Base-by-base conservation (phyloP, 306 rosid genomes). In the Vigna hirtella region DNA sequence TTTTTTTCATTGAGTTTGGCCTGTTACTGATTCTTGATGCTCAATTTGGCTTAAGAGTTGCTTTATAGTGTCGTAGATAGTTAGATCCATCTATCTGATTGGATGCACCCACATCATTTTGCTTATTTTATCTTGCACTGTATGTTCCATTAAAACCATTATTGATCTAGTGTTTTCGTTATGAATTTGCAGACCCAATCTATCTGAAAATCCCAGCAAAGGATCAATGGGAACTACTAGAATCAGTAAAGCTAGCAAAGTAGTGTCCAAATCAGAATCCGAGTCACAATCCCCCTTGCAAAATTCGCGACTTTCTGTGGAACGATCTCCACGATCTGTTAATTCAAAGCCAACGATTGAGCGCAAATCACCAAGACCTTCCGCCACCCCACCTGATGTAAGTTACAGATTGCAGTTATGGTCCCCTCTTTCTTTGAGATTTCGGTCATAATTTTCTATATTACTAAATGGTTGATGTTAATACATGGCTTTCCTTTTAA, bases 311-410 rank as follows among this genome's bases (percentile, higher is more conserved):
- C 81, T 79, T 82, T 83, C 98, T 16, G 51, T 89, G 22, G 99
- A 95, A 11, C 91, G 96, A 65, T 91, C 99, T 18, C 98, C 98
- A 5, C 92, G 90, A 75, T 82, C 96, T 56, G 93, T 83, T 50
- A 75, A 74, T 72, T 89, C 95, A 6, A 94, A 89, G 86, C 88
- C 93, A 1, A 13, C 84, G 9, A 38, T 76, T 17, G 98, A 92
- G 34, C 88, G 97, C 51, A 91, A 85, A 83, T 82, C 93, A 17
- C 90, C 91, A 16, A 92, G 83, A 77, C 83, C 86, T 15, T 16
- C 84, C 67, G 78, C 82, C 82, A 85, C 91, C 55, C 86, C 97
- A 18, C 83, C 97, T 71, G 97, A 95, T 84, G 99, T 93, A 86
- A 86, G 98, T 81, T 80, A 30, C 79, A 50, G 28, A 53, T 36